Percentiles rank a stretch among this genome's conserved stretches.
Evolutionary conservation across 2,329 filamentous ascomycete genomes (phyloP).

Genomic region (Sarocladium oryzae): DNA sequence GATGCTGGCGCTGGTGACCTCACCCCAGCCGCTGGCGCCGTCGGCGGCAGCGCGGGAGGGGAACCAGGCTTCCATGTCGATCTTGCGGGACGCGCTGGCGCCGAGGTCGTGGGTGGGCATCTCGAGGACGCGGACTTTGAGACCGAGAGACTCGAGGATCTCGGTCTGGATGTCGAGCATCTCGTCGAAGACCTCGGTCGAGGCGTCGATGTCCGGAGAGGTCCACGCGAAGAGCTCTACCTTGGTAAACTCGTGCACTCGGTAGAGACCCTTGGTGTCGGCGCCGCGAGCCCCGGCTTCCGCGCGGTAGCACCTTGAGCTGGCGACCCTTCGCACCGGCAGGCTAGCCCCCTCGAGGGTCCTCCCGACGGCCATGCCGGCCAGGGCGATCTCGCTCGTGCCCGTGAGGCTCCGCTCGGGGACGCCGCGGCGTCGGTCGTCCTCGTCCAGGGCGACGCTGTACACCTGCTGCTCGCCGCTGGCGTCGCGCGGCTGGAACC

Average conservation of each 20-base stretch:
- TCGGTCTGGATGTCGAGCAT: slow-evolving; percentile 83
- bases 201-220: slow-evolving; percentile 41
- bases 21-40: slow-evolving; percentile 66
- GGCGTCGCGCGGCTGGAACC: slow-evolving; percentile 88
- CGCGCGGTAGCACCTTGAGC: slow-evolving; percentile 89
- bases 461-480: slow-evolving; percentile 93
- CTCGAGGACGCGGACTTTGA: slow-evolving; percentile 83
- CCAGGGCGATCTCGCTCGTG: slow-evolving; percentile 91
- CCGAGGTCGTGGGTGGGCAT: slow-evolving; percentile 89
- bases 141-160: slow-evolving; percentile 67
- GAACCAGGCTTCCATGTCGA: slow-evolving; percentile 92
- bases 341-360: slow-evolving; percentile 59
- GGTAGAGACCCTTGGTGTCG: slow-evolving; percentile 90
- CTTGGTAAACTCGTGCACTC: slow-evolving; percentile 98
- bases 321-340: slow-evolving; percentile 73
- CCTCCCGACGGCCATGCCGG: slow-evolving; percentile 76
- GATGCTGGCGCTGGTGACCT: slow-evolving; percentile 83
- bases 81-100: slow-evolving; percentile 78
- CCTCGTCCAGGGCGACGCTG: slow-evolving; percentile 59
- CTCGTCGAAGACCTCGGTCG: slow-evolving; percentile 66
- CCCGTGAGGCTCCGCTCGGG: slow-evolving; percentile 73
- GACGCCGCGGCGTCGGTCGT: slow-evolving; percentile 54
- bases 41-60: slow-evolving; percentile 57
- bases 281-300: slow-evolving; percentile 87
- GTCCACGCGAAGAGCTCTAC: slow-evolving; percentile 98